Conservation (phyloP, 768 basidiomycete genomes). For the Mycena kentingensis region DNA sequence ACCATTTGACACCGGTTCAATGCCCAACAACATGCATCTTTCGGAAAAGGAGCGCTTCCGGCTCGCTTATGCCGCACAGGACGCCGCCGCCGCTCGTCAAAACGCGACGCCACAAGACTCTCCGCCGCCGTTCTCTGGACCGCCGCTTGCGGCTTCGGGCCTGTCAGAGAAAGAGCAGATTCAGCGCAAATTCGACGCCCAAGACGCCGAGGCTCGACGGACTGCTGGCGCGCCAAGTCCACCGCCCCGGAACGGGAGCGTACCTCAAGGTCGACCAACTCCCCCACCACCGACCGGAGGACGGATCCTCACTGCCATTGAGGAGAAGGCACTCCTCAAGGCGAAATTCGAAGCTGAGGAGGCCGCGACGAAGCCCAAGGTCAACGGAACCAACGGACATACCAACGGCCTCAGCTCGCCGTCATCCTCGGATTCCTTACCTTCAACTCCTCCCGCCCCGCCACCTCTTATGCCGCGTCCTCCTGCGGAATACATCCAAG, state of each 20-base stretch:
- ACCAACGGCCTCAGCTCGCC: constrained; percentile 20
- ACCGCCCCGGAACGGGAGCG: constrained; percentile 19
- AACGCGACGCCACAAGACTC: constrained; percentile 26
- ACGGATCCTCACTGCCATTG: constrained; percentile 62
- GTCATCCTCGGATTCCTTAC: constrained; percentile 19
- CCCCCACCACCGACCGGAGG: constrained; percentile 35
- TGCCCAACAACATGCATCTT: constrained; percentile 39
- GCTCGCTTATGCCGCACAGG: constrained; percentile 64
- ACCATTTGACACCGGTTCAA: constrained; percentile 49
- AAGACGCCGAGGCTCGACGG: constrained; percentile 43
- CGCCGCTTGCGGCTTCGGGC: constrained; percentile 30
- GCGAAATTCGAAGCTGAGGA: constrained; percentile 68
- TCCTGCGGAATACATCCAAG: constrained; percentile 77
- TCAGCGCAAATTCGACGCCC: constrained; percentile 56
- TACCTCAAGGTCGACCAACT: constrained; percentile 31
- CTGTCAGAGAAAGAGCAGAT: constrained; percentile 60
- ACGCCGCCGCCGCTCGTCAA: constrained; percentile 51
- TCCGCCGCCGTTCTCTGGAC: constrained; percentile 28
- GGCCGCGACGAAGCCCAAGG: constrained; percentile 23
- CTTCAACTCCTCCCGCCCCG: constrained; percentile 43
- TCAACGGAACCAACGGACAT: constrained; percentile 30
- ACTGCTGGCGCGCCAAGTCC: constrained; percentile 27
- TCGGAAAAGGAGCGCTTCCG: constrained; percentile 74
- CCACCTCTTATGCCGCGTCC: constrained; percentile 79
- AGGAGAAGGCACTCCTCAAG: constrained; percentile 74